Conservation (phyloP, 192 early-diverging fungal genomes). For the Martensiomyces pterosporus region DNA sequence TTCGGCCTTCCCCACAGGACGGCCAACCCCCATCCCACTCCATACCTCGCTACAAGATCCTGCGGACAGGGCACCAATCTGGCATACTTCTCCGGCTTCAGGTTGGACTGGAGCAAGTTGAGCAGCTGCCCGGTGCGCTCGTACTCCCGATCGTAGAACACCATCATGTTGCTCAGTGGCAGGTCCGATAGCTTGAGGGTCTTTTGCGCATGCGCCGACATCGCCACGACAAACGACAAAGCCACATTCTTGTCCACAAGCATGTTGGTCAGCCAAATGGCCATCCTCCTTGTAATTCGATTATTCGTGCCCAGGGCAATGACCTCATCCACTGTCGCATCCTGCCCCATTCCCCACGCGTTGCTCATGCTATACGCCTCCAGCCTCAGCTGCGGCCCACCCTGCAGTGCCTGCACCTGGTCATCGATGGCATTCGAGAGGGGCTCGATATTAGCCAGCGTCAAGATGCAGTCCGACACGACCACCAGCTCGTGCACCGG, state of each 20-base stretch:
- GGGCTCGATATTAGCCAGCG: slow-evolving; percentile 25
- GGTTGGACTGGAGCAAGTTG: slow-evolving; percentile 34
- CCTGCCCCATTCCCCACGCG: slow-evolving; percentile 25
- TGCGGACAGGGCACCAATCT: slow-evolving; percentile 39
- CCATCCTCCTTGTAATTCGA: slow-evolving; percentile 29
- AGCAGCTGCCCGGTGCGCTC: slow-evolving; percentile 48
- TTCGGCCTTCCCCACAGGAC: slow-evolving; percentile 42
- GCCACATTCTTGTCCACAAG: slow-evolving; percentile 14
- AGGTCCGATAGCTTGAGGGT: slow-evolving; percentile 20
- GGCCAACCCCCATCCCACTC: slow-evolving; percentile 37
- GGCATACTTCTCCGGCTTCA: slow-evolving; percentile 32
- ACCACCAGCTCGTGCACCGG: slow-evolving; percentile 34
- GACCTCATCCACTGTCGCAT: slow-evolving; percentile 22
- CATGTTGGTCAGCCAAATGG: slow-evolving; percentile 35
- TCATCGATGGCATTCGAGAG: slow-evolving; percentile 44
- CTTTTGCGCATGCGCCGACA: slow-evolving; percentile 41
- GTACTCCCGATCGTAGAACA: slow-evolving; percentile 44
- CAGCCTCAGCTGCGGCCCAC: slow-evolving; percentile 32
- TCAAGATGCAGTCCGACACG: slow-evolving; percentile 27
- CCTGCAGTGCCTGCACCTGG: slow-evolving; percentile 38
- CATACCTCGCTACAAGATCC: slow-evolving; percentile 21
- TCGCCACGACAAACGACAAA: slow-evolving; percentile 23
- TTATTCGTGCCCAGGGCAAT: slow-evolving; percentile 14
- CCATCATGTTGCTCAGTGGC: slow-evolving; percentile 31
- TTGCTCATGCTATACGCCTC: slow-evolving; percentile 48